Evolutionary conservation across 1,139 yeast species (phyloP).

Genomic region (Scheffersomyces lignicola): DNA sequence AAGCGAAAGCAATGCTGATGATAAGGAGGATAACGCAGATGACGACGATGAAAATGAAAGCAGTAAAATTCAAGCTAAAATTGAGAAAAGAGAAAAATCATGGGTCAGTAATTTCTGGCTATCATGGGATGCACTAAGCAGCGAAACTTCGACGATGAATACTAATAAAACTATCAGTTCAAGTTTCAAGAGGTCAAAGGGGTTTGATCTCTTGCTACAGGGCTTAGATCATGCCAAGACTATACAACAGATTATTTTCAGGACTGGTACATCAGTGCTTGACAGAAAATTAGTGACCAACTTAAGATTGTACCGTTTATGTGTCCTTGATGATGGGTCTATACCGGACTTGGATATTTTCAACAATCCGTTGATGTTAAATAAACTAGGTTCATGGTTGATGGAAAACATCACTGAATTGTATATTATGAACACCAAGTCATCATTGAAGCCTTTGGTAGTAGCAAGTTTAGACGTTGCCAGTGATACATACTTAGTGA

Average conservation of each 20-base stretch:
- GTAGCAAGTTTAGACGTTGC: slow-evolving; percentile 78
- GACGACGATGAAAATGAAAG: slow-evolving; percentile 31
- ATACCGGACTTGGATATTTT: slow-evolving; percentile 77
- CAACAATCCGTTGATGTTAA: slow-evolving; percentile 80
- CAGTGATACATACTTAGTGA: slow-evolving; percentile 80
- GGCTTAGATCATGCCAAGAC: slow-evolving; percentile 82
- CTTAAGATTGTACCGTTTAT: slow-evolving; percentile 76
- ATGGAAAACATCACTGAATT: slow-evolving; percentile 86
- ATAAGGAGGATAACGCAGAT: slow-evolving; percentile 21
- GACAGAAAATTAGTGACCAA: slow-evolving; percentile 82
- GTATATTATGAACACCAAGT: slow-evolving; percentile 46
- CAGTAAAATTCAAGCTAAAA: slow-evolving; percentile 41
- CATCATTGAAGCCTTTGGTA: slow-evolving; percentile 74
- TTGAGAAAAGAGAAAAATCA: slow-evolving; percentile 56
- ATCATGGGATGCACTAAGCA: slow-evolving; percentile 86
- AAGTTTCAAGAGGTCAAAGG: slow-evolving; percentile 35
- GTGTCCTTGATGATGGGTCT: slow-evolving; percentile 80
- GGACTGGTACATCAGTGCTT: slow-evolving; percentile 84
- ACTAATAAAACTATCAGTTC: slow-evolving; percentile 15
- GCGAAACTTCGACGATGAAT: slow-evolving; percentile 20
- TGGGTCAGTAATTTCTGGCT: slow-evolving; percentile 94
- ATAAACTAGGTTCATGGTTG: slow-evolving; percentile 87
- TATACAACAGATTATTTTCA: slow-evolving; percentile 81
- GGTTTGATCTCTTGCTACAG: slow-evolving; percentile 58
- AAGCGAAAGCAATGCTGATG: slow-evolving; percentile 12